Evolutionary conservation across 345 rosid species (phyloP).

Genomic region (Hirschfeldia incana): DNA sequence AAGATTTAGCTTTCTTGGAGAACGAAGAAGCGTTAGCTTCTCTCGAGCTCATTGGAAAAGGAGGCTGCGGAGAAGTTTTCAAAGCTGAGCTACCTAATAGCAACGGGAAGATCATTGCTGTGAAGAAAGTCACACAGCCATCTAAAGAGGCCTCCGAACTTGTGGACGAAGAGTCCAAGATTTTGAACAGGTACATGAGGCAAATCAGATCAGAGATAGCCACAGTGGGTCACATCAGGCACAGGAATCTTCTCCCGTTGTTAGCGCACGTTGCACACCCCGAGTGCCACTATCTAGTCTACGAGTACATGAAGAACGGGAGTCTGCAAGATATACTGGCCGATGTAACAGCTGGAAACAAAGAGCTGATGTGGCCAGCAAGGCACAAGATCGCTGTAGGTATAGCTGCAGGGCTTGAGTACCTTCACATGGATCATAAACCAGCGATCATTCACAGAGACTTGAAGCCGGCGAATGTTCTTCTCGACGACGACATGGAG

Average conservation of each 20-base stretch:
- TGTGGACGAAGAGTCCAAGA: slow-evolving; percentile 66
- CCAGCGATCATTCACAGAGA: slow-evolving; percentile 84
- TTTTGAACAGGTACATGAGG: slow-evolving; percentile 72
- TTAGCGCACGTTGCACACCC: slow-evolving; percentile 74
- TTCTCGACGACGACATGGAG: slow-evolving; percentile 90
- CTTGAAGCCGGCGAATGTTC: slow-evolving; percentile 85
- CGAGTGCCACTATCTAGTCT: slow-evolving; percentile 76
- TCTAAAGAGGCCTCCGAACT: slow-evolving; percentile 67
- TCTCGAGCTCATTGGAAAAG: slow-evolving; percentile 66
- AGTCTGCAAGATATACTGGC: slow-evolving; percentile 65
- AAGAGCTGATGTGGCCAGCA: slow-evolving; percentile 65
- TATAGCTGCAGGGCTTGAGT: slow-evolving; percentile 83
- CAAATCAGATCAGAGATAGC: slow-evolving; percentile 78
- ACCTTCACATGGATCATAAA: slow-evolving; percentile 68
- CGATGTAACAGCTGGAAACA: slow-evolving; percentile 47
- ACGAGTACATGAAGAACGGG: slow-evolving; percentile 94
- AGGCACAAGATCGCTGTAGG: slow-evolving; percentile 78
- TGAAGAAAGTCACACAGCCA: slow-evolving; percentile 80
- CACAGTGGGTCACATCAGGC: slow-evolving; percentile 84
- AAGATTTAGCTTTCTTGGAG: slow-evolving; percentile 78
- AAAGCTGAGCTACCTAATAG: slow-evolving; percentile 73
- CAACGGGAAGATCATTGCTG: slow-evolving; percentile 67
- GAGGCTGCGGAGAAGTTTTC: slow-evolving; percentile 93
- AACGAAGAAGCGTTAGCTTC: slow-evolving; percentile 62
- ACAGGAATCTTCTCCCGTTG: slow-evolving; percentile 75